Conservation (phyloP, 2,329 filamentous ascomycete genomes). For the Hypoxylon rubiginosum region DNA sequence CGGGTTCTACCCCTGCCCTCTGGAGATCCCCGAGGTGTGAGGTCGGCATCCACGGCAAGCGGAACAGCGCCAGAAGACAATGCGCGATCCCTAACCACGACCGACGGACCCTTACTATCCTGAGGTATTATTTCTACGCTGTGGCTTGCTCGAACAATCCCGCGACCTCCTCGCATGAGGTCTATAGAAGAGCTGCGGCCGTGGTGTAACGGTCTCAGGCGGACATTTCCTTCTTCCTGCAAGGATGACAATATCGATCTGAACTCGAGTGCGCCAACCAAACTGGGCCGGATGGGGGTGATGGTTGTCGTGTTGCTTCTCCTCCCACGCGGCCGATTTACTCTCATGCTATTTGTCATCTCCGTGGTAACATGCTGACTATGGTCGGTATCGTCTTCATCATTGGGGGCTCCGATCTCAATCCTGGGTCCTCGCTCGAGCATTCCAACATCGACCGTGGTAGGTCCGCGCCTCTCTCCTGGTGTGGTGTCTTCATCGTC, state of each 20-base stretch:
- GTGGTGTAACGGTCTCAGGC: conserved; percentile 74
- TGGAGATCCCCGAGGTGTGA: conserved; percentile 57
- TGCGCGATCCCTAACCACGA: conserved; percentile 56
- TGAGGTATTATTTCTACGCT: conserved; percentile 37
- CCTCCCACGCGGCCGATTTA: conserved; percentile 75
- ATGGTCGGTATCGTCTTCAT: conserved; percentile 66
- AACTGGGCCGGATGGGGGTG: conserved; percentile 89
- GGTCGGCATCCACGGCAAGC: conserved; percentile 53
- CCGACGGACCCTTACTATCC: conserved; percentile 30
- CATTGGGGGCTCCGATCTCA: conserved; percentile 59
- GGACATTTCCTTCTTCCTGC: conserved; percentile 82
- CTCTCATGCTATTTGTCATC: conserved; percentile 92
- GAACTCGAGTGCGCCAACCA: conserved; percentile 95
- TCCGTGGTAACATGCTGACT: conserved; percentile 78
- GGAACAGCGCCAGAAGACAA: conserved; percentile 62
- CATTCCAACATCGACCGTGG: conserved; percentile 56
- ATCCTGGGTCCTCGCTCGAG: conserved; percentile 63
- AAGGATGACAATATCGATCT: conserved; percentile 90
- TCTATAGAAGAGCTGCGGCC: conserved; percentile 78
- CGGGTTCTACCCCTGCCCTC: conserved; percentile 45
- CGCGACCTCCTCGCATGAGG: conserved; percentile 45
- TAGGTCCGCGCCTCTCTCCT: conserved; percentile 49
- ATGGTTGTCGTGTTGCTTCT: conserved; percentile 80
- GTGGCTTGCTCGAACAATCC: conserved; percentile 25
- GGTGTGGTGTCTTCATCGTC: conserved; percentile 63